phyloP scores from a whole-genome alignment of 768 basidiomycete species.

The Harrya chromipes region DNA sequence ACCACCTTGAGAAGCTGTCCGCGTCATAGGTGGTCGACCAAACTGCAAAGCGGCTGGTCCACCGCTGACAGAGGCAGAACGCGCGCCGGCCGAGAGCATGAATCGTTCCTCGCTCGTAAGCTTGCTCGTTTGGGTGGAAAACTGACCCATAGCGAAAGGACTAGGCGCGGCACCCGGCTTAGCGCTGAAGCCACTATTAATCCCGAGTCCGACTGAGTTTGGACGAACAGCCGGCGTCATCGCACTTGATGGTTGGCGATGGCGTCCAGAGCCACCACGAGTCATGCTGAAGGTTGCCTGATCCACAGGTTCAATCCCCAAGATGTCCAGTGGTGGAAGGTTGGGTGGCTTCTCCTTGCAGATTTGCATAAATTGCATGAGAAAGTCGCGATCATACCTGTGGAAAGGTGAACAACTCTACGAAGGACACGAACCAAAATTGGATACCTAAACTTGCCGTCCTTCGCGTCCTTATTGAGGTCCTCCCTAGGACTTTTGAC shows the following conservation, averaged over 20 bases:
- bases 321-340: constrained; percentile 84
- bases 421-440: background rate
- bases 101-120: constrained; percentile 73
- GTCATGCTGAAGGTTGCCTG: constrained; percentile 47
- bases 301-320: constrained; percentile 83
- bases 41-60: constrained; percentile 46
- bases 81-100: constrained; percentile 37
- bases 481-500: constrained; percentile 79
- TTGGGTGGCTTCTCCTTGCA: constrained; percentile 95
- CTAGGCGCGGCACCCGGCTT: constrained; percentile 31
- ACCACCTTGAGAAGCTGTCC: constrained; percentile 66
- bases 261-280: constrained; percentile 65
- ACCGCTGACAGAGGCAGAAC: constrained; percentile 58
- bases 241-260: constrained; percentile 45
- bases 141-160: constrained; percentile 66
- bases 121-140: constrained; percentile 51
- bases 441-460: constrained; percentile 83
- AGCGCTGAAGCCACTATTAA: constrained; percentile 23
- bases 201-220: constrained; percentile 48
- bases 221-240: constrained; percentile 45
- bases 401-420: constrained; percentile 7
- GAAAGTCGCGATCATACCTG: constrained; percentile 96
- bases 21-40: constrained; percentile 60
- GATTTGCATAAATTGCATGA: constrained; percentile 91
- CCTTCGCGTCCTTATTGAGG: constrained; percentile 78